A percentile compares a stretch with the other conserved stretches of the same genome.
phyloP scores from a whole-genome alignment of 768 basidiomycete species.

The Naematelia aurantialba region DNA sequence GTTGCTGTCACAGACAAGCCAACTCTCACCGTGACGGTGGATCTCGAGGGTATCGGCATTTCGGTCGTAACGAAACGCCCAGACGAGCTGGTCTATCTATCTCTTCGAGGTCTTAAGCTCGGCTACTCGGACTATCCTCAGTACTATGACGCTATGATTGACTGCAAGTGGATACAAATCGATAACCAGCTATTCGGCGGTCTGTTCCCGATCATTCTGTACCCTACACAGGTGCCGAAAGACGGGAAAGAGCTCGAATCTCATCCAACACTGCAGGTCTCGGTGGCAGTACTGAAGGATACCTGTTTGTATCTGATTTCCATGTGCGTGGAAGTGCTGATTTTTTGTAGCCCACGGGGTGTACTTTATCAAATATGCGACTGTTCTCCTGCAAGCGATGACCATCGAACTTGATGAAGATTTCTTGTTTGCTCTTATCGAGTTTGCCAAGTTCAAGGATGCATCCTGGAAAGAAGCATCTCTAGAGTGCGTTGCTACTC shows the following conservation, averaged over 20 bases:
- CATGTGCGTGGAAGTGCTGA: constrained; percentile 11
- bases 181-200: constrained; percentile 98
- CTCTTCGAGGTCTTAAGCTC: constrained; percentile 70
- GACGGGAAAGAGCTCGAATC: constrained; percentile 67
- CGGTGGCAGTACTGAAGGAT: constrained; percentile 86
- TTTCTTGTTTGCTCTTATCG: constrained; percentile 83
- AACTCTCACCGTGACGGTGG: constrained; percentile 64
- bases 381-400: constrained; percentile 84
- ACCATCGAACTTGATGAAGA: constrained; percentile 98
- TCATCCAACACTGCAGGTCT: constrained; percentile 82
- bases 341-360: constrained; percentile 82
- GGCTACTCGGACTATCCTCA: constrained; percentile 76
- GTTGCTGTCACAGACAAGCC: constrained; percentile 68
- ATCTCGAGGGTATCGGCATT: constrained; percentile 84
- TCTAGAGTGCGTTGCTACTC: constrained; percentile 61
- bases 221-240: constrained; percentile 77
- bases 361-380: constrained; percentile 95
- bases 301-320: constrained; percentile 60
- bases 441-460: constrained; percentile 87
- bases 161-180: constrained; percentile 82
- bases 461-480: constrained; percentile 76
- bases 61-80: constrained; percentile 84
- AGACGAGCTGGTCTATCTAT: constrained; percentile 84
- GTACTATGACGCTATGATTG: constrained; percentile 73
- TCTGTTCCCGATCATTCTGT: constrained; percentile 86